Evolutionary conservation across 495 filamentous ascomycete genomes (phyloP).

Genomic region (Neurospora sp.): DNA sequence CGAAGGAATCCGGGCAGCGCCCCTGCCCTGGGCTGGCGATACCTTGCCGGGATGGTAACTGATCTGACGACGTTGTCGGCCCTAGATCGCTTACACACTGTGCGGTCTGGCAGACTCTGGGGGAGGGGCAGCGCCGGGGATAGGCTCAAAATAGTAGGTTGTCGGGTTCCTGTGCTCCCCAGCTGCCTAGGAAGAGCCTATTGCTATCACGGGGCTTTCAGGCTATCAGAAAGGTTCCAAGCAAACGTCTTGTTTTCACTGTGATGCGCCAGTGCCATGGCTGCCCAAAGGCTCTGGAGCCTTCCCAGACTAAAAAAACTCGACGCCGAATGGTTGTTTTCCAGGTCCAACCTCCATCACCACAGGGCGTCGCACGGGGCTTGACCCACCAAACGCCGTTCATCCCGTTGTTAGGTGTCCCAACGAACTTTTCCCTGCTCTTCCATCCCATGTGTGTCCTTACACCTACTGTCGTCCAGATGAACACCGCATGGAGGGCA

Average conservation of each 20-base stretch:
- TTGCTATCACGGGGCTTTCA: background rate
- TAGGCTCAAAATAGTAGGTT: background rate
- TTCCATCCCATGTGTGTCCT: background rate
- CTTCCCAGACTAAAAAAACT: background rate
- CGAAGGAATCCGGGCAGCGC: background rate
- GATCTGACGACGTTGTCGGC: background rate
- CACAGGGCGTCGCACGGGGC: background rate
- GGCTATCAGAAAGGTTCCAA: background rate
- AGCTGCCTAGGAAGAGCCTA: background rate
- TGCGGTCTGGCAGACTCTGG: background rate
- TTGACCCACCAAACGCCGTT: background rate
- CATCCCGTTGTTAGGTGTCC: background rate
- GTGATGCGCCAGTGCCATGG: background rate
- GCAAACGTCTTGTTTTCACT: background rate
- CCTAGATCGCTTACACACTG: background rate
- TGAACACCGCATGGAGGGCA: background rate
- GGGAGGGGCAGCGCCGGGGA: background rate
- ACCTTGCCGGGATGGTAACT: background rate
- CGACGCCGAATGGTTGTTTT: background rate
- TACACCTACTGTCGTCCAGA: background rate
- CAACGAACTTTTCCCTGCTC: background rate
- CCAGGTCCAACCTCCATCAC: background rate
- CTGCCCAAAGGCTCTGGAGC: background rate
- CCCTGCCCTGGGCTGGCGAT: background rate
- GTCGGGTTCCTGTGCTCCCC: background rate